Evolutionary conservation across 2,329 filamentous ascomycete species (phyloP).

Genomic region (Trichoderma atrobrunneum): DNA sequence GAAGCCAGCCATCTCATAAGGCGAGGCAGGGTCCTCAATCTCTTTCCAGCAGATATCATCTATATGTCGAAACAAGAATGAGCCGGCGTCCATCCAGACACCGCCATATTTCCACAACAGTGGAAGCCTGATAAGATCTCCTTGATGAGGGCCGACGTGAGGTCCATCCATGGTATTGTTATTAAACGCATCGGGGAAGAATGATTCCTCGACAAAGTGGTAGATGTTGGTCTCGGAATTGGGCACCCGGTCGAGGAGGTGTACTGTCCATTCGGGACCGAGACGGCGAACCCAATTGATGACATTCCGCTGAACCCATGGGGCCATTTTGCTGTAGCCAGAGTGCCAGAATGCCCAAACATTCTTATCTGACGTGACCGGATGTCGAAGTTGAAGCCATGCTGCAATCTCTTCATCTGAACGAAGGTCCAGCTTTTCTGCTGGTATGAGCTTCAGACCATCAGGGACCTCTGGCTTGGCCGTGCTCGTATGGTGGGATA

Average conservation of each 20-base stretch:
- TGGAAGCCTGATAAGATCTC: constrained; percentile 46
- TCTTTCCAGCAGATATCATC: constrained; percentile 43
- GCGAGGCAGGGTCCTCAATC: constrained; percentile 34
- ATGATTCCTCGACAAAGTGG: constrained; percentile 35
- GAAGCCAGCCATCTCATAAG: constrained; percentile 31
- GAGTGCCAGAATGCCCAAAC: constrained; percentile 44
- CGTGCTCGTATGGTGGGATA: neutral
- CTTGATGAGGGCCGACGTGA: constrained; percentile 42
- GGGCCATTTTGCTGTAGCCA: constrained; percentile 33
- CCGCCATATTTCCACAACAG: constrained; percentile 42
- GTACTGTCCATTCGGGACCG: constrained; percentile 39
- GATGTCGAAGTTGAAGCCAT: constrained; percentile 29
- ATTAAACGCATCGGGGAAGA: constrained; percentile 42
- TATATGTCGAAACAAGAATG: constrained; percentile 40
- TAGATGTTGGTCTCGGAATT: constrained; percentile 36
- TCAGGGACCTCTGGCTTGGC: neutral
- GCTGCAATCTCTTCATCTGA: constrained; percentile 33
- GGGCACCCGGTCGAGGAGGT: constrained; percentile 37
- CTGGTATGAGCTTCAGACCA: constrained; percentile 6
- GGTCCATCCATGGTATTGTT: constrained; percentile 44
- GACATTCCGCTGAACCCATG: constrained; percentile 37
- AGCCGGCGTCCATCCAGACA: constrained; percentile 44
- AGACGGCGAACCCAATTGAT: constrained; percentile 37
- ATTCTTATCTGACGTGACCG: constrained; percentile 39
- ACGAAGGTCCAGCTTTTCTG: constrained; percentile 27